Base-by-base conservation (phyloP, 257 asterid species). In the Capsicum chinense region DNA sequence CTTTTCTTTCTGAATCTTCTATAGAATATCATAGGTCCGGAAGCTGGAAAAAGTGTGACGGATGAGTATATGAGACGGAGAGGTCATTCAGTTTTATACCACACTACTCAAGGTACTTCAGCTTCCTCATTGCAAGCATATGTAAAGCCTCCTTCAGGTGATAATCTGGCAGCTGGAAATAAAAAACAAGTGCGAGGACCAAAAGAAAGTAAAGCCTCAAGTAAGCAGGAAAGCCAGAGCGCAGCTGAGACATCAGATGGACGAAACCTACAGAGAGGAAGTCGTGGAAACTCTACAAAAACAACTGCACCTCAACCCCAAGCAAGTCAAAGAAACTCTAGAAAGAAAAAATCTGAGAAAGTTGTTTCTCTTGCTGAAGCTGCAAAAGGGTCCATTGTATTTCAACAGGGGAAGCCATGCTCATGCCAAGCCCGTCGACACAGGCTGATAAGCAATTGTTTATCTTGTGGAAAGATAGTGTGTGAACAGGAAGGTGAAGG, bases 401-500 rank as follows among this genome's bases (percentile, higher is more conserved):
- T 86, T 91, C 98, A 92, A 85, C 92, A 94, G 90, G 99, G 98
- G 76, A 94, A 92, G 89, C 98, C 98, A 9, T 96, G 99, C 89
- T 88, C 93, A 39, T 96, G 98, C 89, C 99, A 96, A 89, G 99
- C 98, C 52, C 97, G 98, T 78, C 90, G 89, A 48, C 99, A 94
- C 89, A 90, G 84, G 57, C 89, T 96, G 87, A 84, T 96, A 19
- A 92, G 99, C 93, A 96, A 96, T 78, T 96, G 98, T 84, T 89
- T 96, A 73, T 93, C 98, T 42, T 96, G 99, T 67, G 99, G 99
- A 86, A 96, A 93, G 91, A 93, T 96, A 87, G 97, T 96, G 5
- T 96, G 99, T 85, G 97, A 96, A 87, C 99, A 96, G 85, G 99
- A 96, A 88, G 97, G 98, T 3, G 99, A 96, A 84, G 99, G 98